Conservation (phyloP, 2,329 filamentous ascomycete genomes). For the Penicillium digitatum region DNA sequence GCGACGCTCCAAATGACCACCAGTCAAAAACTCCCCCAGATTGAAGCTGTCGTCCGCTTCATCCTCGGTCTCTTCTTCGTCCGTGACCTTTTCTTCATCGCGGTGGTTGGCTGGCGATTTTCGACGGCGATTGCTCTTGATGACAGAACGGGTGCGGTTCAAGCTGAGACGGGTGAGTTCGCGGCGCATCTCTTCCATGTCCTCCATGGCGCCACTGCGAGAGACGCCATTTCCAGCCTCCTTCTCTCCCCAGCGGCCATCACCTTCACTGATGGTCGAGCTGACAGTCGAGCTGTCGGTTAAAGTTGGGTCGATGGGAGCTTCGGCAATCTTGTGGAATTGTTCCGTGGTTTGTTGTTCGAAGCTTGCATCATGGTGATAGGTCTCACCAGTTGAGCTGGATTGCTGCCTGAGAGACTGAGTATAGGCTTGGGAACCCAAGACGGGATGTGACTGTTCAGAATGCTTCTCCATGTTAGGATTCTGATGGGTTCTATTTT, state of each 20-base stretch:
- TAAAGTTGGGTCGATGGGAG: constrained; percentile 7
- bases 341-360: constrained; percentile 1
- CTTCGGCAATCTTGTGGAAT: constrained; percentile 1
- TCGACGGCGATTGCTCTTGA: constrained; percentile 26
- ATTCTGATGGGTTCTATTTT: constrained; percentile 4
- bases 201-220: constrained; percentile 54
- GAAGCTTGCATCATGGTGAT: background rate
- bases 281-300: constrained; percentile 15
- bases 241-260: constrained; percentile 61
- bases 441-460: constrained; percentile 10
- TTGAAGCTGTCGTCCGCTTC: constrained; percentile 54
- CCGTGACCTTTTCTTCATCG: constrained; percentile 47
- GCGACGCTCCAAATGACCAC: constrained; percentile 72
- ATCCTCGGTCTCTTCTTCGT: constrained; percentile 24
- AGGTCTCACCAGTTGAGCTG: background rate
- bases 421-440: constrained; percentile 9
- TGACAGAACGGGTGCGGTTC: constrained; percentile 33
- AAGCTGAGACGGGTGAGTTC: constrained; percentile 54
- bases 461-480: constrained; percentile 21
- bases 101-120: constrained; percentile 29
- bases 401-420: constrained; percentile 1
- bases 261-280: constrained; percentile 23
- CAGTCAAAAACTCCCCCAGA: constrained; percentile 65
- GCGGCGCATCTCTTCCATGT: constrained; percentile 55
- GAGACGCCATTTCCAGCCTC: constrained; percentile 55